Conservation (phyloP, 1,139 yeast species). For the Blastobotrys elegans region DNA sequence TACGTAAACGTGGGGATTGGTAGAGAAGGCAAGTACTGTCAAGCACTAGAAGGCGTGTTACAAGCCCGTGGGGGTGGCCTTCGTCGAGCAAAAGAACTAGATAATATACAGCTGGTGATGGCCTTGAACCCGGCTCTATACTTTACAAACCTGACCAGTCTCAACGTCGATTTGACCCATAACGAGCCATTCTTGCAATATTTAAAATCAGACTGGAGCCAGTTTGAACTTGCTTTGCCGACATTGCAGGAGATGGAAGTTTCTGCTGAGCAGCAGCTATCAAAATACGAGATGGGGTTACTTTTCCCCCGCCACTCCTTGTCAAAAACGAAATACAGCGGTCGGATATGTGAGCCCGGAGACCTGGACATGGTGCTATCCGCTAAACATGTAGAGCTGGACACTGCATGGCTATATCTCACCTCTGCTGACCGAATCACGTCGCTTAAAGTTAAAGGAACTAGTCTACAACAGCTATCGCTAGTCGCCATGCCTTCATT, state of each 20-base stretch:
- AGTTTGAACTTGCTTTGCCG: background rate
- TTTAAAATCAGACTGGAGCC: background rate
- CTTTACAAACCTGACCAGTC: background rate
- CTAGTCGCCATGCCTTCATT: background rate
- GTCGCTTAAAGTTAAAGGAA: background rate
- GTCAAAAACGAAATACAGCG: background rate
- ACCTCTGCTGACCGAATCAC: background rate
- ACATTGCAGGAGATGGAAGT: background rate
- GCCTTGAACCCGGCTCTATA: background rate
- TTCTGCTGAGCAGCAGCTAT: background rate
- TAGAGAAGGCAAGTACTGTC: background rate
- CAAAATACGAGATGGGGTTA: background rate
- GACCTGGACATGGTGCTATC: background rate
- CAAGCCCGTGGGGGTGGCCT: background rate
- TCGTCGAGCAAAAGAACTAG: background rate
- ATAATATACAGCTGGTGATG: background rate
- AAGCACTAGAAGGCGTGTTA: background rate
- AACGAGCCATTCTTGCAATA: background rate
- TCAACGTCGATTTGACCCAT: background rate
- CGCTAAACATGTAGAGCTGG: background rate
- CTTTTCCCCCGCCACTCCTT: background rate
- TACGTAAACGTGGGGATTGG: background rate
- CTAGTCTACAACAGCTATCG: background rate
- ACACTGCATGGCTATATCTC: background rate
- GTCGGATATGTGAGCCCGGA: background rate